Base-by-base conservation (phyloP, 1,284 basidiomycete species). In the Cystobasidium slooffiae region DNA sequence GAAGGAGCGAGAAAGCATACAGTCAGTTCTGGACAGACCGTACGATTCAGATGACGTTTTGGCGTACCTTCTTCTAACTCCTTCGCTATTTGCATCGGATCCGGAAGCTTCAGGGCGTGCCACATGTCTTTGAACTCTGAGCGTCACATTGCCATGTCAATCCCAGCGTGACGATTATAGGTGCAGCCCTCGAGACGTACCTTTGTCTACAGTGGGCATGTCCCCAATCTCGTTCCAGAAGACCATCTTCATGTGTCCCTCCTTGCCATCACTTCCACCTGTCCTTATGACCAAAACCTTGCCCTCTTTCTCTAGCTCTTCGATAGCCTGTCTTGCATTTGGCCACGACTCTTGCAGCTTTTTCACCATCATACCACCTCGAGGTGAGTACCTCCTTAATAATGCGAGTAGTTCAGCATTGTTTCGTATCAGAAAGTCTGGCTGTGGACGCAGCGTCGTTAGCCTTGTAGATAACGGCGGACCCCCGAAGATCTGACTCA, bases 341-440 rank as follows among this genome's bases (percentile, higher is more conserved):
- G 92, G 91, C 90, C 93, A 96, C 20, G 91, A 91, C 80, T 95
- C 93, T 78, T 94, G 92, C 53, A 96, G 84, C 1, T 89, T 86
- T 10, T 91, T 88, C 18, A 95, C 88, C n/a, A 91, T 88, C 72
- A 96, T 88, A 0, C 93, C 93, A 6, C 90, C 89, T 12, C 90
- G 90, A 20, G 88, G 87, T 3, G 90, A 90, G 78, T 90, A 88
- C 0, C 90, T 88, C 79, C 91, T 90, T 39, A 96, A 90, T 80
- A 95, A 89, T 0, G 88, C 89, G 2, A 95, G 83, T 0, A 96
- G 85, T 1, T 92, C 88, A 0, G 88, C 88, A 82, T 93, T 93
- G 78, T 89, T 93, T 37, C 90, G 87, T 78, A 95, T 90, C 76
- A 90, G 89, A 81, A 88, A 94, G 82, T 96, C 93, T 76, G 93